phyloP scores from a whole-genome alignment of 2,329 filamentous ascomycete genomes.

The Geosmithia putterillii region DNA sequence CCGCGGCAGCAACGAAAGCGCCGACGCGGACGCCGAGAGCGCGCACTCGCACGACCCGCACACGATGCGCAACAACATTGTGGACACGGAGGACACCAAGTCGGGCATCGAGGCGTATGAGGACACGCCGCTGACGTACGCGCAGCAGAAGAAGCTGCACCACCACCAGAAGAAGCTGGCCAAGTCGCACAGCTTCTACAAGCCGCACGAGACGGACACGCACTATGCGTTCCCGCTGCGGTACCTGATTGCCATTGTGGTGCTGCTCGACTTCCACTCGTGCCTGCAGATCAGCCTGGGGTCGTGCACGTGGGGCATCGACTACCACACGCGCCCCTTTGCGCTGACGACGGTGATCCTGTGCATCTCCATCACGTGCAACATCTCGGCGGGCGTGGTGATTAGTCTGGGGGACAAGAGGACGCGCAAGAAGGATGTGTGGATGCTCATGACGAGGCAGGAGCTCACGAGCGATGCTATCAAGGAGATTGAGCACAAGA shows the following conservation, averaged over 20 bases:
- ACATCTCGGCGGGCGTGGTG: conserved; percentile 63
- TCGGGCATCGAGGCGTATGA: conserved; percentile 27
- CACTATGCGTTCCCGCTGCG: conserved; percentile 68
- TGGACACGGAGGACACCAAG: conserved; percentile 26
- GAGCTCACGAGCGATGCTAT: conserved; percentile 54
- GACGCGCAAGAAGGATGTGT: conserved; percentile 76
- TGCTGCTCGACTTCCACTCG: conserved; percentile 68
- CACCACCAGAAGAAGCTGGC: conserved; percentile 73
- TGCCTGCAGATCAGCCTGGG: conserved; percentile 71
- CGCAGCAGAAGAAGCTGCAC: conserved; percentile 57
- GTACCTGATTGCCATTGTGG: conserved; percentile 64
- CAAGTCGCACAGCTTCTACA: conserved; percentile 80
- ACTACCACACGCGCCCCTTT: conserved; percentile 54
- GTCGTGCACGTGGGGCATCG: conserved; percentile 66
- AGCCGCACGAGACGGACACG: conserved; percentile 73
- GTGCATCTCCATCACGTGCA: conserved; percentile 64
- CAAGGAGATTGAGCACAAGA: conserved; percentile 34
- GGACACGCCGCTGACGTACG: conserved; percentile 47
- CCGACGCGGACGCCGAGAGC: background rate
- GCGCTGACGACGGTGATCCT: conserved; percentile 74
- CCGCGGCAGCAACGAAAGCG: background rate
- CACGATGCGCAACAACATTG: conserved; percentile 11
- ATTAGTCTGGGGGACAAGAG: conserved; percentile 66
- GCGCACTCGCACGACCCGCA: background rate
- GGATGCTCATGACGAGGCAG: conserved; percentile 65